Conservation (phyloP, 1,139 yeast species). For the Lodderomyces oxycetoniae region DNA sequence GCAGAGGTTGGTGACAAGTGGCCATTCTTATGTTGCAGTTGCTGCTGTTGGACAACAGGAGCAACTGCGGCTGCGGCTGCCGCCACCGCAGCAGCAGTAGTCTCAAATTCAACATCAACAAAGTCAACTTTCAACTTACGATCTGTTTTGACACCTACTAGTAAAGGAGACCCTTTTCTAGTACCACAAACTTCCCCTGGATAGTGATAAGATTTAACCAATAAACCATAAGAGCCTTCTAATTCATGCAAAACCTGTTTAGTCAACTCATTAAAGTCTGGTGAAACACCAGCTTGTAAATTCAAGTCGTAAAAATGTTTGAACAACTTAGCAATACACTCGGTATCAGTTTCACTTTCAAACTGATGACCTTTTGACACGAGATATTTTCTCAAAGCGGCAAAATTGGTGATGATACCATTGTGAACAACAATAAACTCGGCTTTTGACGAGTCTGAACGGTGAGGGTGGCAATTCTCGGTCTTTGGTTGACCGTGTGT, state of each 20-base stretch:
- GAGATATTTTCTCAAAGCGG: conserved; percentile 82
- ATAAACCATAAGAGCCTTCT: conserved; percentile 96
- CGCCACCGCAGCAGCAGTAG: conserved; percentile 16
- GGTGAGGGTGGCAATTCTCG: conserved; percentile 91
- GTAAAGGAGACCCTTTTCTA: conserved; percentile 95
- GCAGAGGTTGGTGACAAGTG: conserved; percentile 10
- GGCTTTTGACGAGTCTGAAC: conserved; percentile 66
- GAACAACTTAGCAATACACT: conserved; percentile 92
- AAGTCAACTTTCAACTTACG: conserved; percentile 94
- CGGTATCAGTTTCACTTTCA: conserved; percentile 95
- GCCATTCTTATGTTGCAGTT: no score
- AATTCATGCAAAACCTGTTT: conserved; percentile 89
- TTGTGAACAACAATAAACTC: conserved; percentile 95
- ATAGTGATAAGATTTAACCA: conserved; percentile 86
- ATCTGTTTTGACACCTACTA: conserved; percentile 96
- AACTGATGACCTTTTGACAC: conserved; percentile 74
- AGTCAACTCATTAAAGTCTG: conserved; percentile 85
- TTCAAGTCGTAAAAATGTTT: conserved; percentile 86
- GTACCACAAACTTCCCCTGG: conserved; percentile 97
- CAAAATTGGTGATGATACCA: conserved; percentile 95
- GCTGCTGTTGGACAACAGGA: conserved; percentile 7
- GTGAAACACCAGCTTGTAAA: conserved; percentile 44
- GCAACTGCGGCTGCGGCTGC: conserved; percentile 10
- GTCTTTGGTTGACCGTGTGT: conserved; percentile 94
- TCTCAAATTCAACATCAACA: conserved; percentile 96